Conservation (phyloP, 495 filamentous ascomycete genomes). For the Penicillium roqueforti region DNA sequence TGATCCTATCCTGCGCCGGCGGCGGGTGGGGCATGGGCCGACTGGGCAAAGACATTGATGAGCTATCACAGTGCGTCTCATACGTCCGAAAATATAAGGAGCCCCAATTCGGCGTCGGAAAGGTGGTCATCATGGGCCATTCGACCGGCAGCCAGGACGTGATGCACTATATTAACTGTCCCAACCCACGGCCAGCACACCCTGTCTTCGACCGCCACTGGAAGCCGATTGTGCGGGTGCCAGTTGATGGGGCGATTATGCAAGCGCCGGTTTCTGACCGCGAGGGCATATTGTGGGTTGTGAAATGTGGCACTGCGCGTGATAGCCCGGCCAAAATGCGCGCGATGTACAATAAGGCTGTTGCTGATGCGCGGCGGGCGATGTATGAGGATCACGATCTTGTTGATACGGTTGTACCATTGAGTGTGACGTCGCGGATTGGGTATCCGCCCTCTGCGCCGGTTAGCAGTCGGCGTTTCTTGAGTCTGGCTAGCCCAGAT, state of each 20-base stretch:
- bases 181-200: slow-evolving; percentile 31
- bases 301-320: slow-evolving; percentile 30
- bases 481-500: slow-evolving; percentile 56
- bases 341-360: slow-evolving; percentile 28
- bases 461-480: slow-evolving; percentile 61
- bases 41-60: slow-evolving; percentile 61
- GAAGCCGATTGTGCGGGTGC: slow-evolving; percentile 26
- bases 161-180: slow-evolving; percentile 60
- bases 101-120: slow-evolving; percentile 22
- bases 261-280: slow-evolving; percentile 79
- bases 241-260: slow-evolving; percentile 74
- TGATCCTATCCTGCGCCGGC: slow-evolving; percentile 57
- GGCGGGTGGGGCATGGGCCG: slow-evolving; percentile 64
- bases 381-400: slow-evolving; percentile 19
- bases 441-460: slow-evolving; percentile 43
- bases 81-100: slow-evolving; percentile 52
- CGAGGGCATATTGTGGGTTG: slow-evolving; percentile 54
- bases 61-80: slow-evolving; percentile 60
- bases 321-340: slow-evolving; percentile 27
- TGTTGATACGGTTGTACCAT: slow-evolving; percentile 33
- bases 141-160: slow-evolving; percentile 83
- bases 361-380: slow-evolving; percentile 21
- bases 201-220: slow-evolving; percentile 31
- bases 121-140: slow-evolving; percentile 60
- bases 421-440: slow-evolving; percentile 33